These are phyloP conservation scores for Abrus precatorius DNA, from an alignment of 306 rosid species.

Conservation along the genomic window DNA sequence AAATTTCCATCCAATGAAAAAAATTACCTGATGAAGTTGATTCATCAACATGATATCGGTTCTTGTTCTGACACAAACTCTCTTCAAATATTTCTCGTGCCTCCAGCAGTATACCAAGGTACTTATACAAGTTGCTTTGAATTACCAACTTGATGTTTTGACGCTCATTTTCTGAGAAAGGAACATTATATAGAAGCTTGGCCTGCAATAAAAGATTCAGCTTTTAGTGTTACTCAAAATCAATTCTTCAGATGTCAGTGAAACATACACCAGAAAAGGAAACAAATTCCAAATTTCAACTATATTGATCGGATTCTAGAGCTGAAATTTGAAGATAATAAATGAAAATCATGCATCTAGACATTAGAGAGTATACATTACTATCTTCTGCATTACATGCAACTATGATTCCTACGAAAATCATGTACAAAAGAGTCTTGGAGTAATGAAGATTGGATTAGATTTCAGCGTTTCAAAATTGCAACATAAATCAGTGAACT, in stretches of 20 bases:
- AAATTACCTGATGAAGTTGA: constrained; percentile 68
- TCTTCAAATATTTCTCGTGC: constrained; percentile 78
- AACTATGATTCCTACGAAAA: neutral
- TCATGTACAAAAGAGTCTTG: constrained; percentile 7
- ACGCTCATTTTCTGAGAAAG: constrained; percentile 70
- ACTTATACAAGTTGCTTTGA: constrained; percentile 67
- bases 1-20: neutral
- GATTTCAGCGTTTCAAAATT: neutral
- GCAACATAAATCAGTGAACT: neutral
- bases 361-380: no score
- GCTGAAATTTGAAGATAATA: neutral
- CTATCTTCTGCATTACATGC: no score
- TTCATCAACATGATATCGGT: constrained; percentile 46
- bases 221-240: constrained; percentile 20
- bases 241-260: constrained; percentile 10
- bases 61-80: constrained; percentile 51
- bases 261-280: neutral
- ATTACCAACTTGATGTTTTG: constrained; percentile 70
- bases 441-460: neutral
- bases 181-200: constrained; percentile 65
- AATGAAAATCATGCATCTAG: no score
- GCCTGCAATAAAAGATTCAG: constrained; percentile 60
- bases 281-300: neutral
- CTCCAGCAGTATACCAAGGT: constrained; percentile 67
- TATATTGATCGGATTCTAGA: neutral